Evolutionary conservation across 2,329 filamentous ascomycete genomes (phyloP), one percentile per base, ranked within the genome.

Genomic region (Aspergillus sp.): DNA sequence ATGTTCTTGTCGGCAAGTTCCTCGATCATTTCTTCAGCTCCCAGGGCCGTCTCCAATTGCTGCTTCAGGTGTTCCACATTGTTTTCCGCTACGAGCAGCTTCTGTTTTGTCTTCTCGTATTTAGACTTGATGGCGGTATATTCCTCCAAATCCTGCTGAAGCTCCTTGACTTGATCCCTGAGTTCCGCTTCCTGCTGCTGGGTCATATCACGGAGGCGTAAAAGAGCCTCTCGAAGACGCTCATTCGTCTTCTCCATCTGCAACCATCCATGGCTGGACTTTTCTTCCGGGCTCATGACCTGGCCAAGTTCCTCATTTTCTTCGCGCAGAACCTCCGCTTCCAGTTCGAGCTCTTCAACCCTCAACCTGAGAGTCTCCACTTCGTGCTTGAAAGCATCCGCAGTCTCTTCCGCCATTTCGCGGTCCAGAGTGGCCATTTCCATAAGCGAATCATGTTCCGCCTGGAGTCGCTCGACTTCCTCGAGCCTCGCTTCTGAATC

Each of bases 371-470:
- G 75, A 2, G 87, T 84, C 39, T 96, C 91, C 23, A 96, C 80
- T 71, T 99, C 93, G 1, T 86, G 84, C 73, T 92, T 95, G 54
- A 90, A 82, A 17, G 89, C 87, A 67, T 98, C 95, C 0, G 91
- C 89, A 47, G 88, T 92, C 76, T 97, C 94, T 75, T 99, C 93
- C 0, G 95, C 95, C 91, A 98, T 96, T 76, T 99, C 94, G 48
- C 91, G 87, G 73, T 99, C 95, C 25, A 99, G 81, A 0, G 91
- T 89, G 6, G 92, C 92, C 76, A 95, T 86, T 77, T 99, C 95
- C 70, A 97, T 79, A 6, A 90, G 86, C 3, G 89, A 85, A 30
- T 98, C 95, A 74, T 96, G 89, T 66, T 97, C 92, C 7, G 91
- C 90, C 72, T 95, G 89, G 57, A 90, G 81, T 30, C 84, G 82